Percentiles rank a stretch among this genome's conserved stretches.
Conservation (phyloP, 371 early-diverging fungal species). For the Rhizomucor pusillus region DNA sequence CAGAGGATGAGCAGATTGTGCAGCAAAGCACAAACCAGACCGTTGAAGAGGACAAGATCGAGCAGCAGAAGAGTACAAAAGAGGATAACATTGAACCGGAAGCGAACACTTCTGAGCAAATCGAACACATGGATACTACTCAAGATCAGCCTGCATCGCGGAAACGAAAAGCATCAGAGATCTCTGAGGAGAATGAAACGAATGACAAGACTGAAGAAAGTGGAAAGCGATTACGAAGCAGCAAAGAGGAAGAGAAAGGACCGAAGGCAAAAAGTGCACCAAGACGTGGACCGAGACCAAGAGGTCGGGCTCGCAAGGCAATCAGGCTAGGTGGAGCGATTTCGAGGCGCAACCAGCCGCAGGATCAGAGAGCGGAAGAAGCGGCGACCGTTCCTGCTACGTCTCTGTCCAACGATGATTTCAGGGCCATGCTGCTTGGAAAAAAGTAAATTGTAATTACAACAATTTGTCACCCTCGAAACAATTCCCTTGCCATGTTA, state of each 20-base stretch:
- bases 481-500: too few relatives aligned
- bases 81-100: too few relatives aligned
- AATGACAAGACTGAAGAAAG: background rate
- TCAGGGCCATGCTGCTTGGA: conserved; percentile 34
- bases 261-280: conserved; percentile 1
- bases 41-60: too few relatives aligned
- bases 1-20: too few relatives aligned
- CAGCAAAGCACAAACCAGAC: too few relatives aligned
- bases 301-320: background rate
- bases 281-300: conserved; percentile 1
- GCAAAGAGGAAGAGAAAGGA: background rate
- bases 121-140: too few relatives aligned
- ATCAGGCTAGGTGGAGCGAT: background rate
- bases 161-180: background rate
- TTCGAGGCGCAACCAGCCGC: conserved; percentile 3
- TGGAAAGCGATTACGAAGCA: background rate
- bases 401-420: conserved; percentile 36
- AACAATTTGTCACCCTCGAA: too few relatives aligned
- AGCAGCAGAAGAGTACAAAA: too few relatives aligned
- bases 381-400: background rate
- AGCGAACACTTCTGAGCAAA: too few relatives aligned
- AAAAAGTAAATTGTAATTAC: conserved; percentile 22
- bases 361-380: conserved; percentile 1
- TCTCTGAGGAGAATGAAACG: background rate
- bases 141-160: too few relatives aligned